Evolutionary conservation across 352 stramenopile species (phyloP).

Genomic region (Phytophthora boehmeriae): DNA sequence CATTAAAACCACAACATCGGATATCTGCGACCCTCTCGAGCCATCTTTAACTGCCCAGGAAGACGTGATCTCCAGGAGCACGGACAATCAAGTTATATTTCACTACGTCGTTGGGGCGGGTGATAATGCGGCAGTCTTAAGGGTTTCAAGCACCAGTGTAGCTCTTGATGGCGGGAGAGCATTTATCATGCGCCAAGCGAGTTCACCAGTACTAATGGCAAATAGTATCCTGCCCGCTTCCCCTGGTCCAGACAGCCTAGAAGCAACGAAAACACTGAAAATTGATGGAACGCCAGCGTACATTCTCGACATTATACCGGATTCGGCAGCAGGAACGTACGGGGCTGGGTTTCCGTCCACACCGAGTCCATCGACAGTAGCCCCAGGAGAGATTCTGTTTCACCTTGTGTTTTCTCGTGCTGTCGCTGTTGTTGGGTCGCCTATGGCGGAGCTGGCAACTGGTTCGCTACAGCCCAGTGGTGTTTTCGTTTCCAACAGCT

Average conservation of each 20-base stretch:
- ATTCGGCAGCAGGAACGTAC: constrained; percentile 57
- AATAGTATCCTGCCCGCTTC: constrained; percentile 38
- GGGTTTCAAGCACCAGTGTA: constrained; percentile 34
- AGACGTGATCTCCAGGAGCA: constrained; percentile 41
- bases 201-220: constrained; percentile 37
- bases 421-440: constrained; percentile 49
- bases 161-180: constrained; percentile 23
- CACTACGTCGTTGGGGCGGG: constrained; percentile 54
- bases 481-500: constrained; percentile 46
- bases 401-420: constrained; percentile 63
- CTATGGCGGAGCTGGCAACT: constrained; percentile 62
- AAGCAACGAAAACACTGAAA: constrained; percentile 36
- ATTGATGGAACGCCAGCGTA: constrained; percentile 53
- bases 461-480: constrained; percentile 57
- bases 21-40: constrained; percentile 61
- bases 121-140: constrained; percentile 35
- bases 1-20: constrained; percentile 43
- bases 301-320: constrained; percentile 51
- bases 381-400: constrained; percentile 74
- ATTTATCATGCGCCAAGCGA: constrained; percentile 41
- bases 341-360: constrained; percentile 62
- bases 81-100: constrained; percentile 55
- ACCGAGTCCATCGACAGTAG: constrained; percentile 53
- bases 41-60: constrained; percentile 42
- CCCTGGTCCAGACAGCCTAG: constrained; percentile 29